A percentile compares a stretch with the other conserved stretches of the same genome.
Evolutionary conservation across 2,329 filamentous ascomycete genomes (phyloP).

Genomic region (Trichoderma atroviride): DNA sequence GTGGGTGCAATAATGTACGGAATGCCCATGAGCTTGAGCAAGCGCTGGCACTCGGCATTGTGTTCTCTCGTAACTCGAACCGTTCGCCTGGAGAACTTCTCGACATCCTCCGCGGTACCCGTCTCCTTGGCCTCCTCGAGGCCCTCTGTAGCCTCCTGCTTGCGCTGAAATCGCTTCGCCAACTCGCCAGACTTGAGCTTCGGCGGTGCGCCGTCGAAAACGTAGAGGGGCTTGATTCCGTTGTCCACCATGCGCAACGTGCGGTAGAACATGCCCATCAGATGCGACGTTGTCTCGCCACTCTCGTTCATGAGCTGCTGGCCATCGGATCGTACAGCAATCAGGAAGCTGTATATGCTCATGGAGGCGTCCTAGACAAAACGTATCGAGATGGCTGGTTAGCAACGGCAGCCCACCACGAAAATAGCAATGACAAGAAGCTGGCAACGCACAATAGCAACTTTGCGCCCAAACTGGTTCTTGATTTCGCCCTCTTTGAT

Average conservation of each 20-base stretch:
- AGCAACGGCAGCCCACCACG: background rate
- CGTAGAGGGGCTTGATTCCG: slow-evolving; percentile 96
- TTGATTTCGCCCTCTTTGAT: slow-evolving; percentile 98
- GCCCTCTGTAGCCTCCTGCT: slow-evolving; percentile 85
- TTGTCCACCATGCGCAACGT: slow-evolving; percentile 98
- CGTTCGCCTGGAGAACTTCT: slow-evolving; percentile 93
- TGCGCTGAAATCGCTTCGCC: slow-evolving; percentile 93
- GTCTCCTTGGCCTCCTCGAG: slow-evolving; percentile 97
- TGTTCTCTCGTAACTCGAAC: slow-evolving; percentile 96
- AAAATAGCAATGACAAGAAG: background rate
- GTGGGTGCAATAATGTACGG: slow-evolving; percentile 95
- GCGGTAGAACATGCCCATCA: slow-evolving; percentile 99
- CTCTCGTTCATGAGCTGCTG: slow-evolving; percentile 94
- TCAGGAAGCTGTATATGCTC: slow-evolving; percentile 98
- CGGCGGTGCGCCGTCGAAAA: slow-evolving; percentile 94
- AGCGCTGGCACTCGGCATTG: slow-evolving; percentile 88
- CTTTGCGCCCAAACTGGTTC: slow-evolving; percentile 97
- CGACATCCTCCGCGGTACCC: slow-evolving; percentile 93
- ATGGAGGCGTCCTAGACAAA: slow-evolving; percentile 65
- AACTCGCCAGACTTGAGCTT: slow-evolving; percentile 98
- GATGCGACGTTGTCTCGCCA: slow-evolving; percentile 94
- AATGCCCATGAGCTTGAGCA: slow-evolving; percentile 94
- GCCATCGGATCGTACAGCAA: slow-evolving; percentile 94
- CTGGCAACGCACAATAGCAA: slow-evolving; percentile 76
- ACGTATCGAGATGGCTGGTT: background rate